phyloP scores from a whole-genome alignment of 495 filamentous ascomycete genomes.

The Neurospora africana region DNA sequence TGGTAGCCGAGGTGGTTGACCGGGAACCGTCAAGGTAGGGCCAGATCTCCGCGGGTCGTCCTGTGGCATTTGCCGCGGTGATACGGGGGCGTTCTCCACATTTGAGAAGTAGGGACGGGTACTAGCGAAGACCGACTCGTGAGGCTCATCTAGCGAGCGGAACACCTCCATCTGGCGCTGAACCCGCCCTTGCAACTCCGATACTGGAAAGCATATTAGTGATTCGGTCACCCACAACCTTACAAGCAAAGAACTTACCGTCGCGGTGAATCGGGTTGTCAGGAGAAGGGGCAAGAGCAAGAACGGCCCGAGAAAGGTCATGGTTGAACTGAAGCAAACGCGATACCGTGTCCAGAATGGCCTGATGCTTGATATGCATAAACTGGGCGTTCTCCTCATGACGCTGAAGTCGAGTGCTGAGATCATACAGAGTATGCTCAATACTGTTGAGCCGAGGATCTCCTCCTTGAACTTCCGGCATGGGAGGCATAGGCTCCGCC shows the following conservation, averaged over 20 bases:
- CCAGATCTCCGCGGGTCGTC: constrained; percentile 65
- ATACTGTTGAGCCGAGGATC: constrained; percentile 67
- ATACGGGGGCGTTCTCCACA: constrained; percentile 72
- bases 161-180: constrained; percentile 72
- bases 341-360: constrained; percentile 68
- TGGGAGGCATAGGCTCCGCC: constrained; percentile 58
- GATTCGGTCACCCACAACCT: constrained; percentile 15
- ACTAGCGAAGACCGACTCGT: constrained; percentile 63
- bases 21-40: constrained; percentile 37
- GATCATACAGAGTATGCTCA: constrained; percentile 75
- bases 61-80: constrained; percentile 81
- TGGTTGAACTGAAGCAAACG: constrained; percentile 58
- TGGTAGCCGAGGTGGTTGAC: constrained; percentile 11
- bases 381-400: constrained; percentile 75
- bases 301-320: constrained; percentile 63
- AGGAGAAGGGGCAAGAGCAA: constrained; percentile 57
- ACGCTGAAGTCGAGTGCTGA: constrained; percentile 62
- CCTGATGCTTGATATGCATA: constrained; percentile 70
- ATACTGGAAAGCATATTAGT: constrained; percentile 44
- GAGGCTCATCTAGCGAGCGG: constrained; percentile 55
- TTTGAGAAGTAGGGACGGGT: constrained; percentile 69
- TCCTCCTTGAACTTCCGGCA: constrained; percentile 48
- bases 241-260: constrained; percentile 33
- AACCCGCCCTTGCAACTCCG: constrained; percentile 72
- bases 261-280: constrained; percentile 53